Evolutionary conservation across 306 rosid genomes (phyloP).

Genomic region (Vicia faba): DNA sequence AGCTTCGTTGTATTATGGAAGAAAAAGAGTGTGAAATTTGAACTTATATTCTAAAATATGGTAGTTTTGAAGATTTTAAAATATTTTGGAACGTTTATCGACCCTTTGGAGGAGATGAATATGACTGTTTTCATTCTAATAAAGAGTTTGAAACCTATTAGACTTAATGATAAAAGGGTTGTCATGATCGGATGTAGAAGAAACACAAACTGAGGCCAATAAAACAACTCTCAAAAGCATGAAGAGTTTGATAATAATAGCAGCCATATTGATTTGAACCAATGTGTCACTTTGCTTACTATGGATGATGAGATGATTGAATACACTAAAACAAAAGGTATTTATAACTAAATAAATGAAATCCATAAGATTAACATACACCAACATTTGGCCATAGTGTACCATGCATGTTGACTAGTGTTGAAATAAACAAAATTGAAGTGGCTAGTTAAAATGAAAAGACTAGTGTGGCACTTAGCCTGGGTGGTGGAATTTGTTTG

Average conservation of each 20-base stretch:
- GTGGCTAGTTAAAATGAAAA: no score
- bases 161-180: conserved; percentile 35
- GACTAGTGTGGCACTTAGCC: no score
- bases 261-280: background rate
- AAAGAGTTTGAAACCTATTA: background rate
- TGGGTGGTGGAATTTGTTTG: no score
- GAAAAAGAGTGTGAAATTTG: conserved; percentile 26
- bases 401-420: no score
- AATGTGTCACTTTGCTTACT: background rate
- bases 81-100: background rate
- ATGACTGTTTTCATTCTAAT: conserved; percentile 20
- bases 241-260: background rate
- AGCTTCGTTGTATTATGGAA: conserved; percentile 38
- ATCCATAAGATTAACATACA: no score
- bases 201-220: background rate
- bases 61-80: conserved; percentile 25
- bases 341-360: no score
- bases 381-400: no score
- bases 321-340: no score
- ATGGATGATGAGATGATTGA: background rate
- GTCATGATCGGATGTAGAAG: no score
- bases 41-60: background rate
- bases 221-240: background rate
- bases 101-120: conserved; percentile 29
- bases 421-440: no score